Percentiles rank a stretch among this genome's conserved stretches.
phyloP scores from a whole-genome alignment of 2,329 filamentous ascomycete species.

The Pseudogymnoascus sp. region DNA sequence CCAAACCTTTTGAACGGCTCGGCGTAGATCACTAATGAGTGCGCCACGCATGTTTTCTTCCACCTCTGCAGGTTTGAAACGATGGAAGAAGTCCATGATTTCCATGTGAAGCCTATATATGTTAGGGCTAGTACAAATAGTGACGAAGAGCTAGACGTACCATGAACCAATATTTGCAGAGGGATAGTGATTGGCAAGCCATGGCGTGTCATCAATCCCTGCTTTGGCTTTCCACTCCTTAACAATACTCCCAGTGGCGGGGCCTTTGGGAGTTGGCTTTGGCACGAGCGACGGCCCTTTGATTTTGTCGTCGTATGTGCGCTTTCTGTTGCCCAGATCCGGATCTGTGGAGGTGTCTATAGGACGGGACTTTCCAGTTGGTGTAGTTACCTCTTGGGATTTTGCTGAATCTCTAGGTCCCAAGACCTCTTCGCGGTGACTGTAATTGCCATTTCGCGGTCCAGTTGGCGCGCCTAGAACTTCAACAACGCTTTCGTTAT shows the following conservation, averaged over 20 bases:
- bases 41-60: slow-evolving; percentile 69
- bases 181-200: slow-evolving; percentile 51
- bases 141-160: slow-evolving; percentile 35
- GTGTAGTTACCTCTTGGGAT: slow-evolving; percentile 11
- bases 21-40: slow-evolving; percentile 62
- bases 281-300: slow-evolving; percentile 25
- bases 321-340: slow-evolving; percentile 62
- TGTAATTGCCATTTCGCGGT: slow-evolving; percentile 15
- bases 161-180: slow-evolving; percentile 48
- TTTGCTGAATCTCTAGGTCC: slow-evolving; percentile 3
- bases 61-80: slow-evolving; percentile 67
- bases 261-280: slow-evolving; percentile 17
- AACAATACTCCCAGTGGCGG: slow-evolving; percentile 29
- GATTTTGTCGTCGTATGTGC: slow-evolving; percentile 63
- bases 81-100: slow-evolving; percentile 81
- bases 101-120: slow-evolving; percentile 72
- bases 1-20: slow-evolving; percentile 50
- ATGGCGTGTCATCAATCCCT: slow-evolving; percentile 48
- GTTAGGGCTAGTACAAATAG: slow-evolving; percentile 12
- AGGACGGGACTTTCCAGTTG: slow-evolving; percentile 7
- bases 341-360: slow-evolving; percentile 28
- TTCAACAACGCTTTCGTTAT: slow-evolving; percentile 21
- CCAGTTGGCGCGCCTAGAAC: slow-evolving; percentile 23
- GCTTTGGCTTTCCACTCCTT: slow-evolving; percentile 34
- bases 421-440: slow-evolving; percentile 12